Evolutionary conservation across 306 rosid genomes (phyloP).

Genomic region (Prunus persica): Prunus_persica_NCBIv2 NC_034009.1:18968001-18968500

Average conservation of each 20-base stretch:
- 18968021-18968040: constrained; percentile 97
- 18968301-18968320: constrained; percentile 3
- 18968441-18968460: constrained; percentile 6
- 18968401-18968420: neutral
- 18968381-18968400: neutral
- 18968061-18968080: constrained; percentile 85
- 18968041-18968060: constrained; percentile 81
- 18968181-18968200: constrained; percentile 56
- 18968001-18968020: constrained; percentile 99
- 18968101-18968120: constrained; percentile 99
- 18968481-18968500: constrained; percentile 27
- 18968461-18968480: constrained; percentile 3
- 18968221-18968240: constrained; percentile 5
- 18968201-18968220: constrained; percentile 62
- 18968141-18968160: constrained; percentile 96
- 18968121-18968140: constrained; percentile 88
- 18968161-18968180: constrained; percentile 68
- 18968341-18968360: neutral
- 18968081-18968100: constrained; percentile 97
- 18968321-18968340: neutral
- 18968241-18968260: neutral
- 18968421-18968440: constrained; percentile 2
- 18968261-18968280: neutral
- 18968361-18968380: neutral
- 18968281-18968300: neutral